Evolutionary conservation across 202 grass and related monocot species (phyloP).

Genomic region (Thinopyrum obtusiflorum): DNA sequence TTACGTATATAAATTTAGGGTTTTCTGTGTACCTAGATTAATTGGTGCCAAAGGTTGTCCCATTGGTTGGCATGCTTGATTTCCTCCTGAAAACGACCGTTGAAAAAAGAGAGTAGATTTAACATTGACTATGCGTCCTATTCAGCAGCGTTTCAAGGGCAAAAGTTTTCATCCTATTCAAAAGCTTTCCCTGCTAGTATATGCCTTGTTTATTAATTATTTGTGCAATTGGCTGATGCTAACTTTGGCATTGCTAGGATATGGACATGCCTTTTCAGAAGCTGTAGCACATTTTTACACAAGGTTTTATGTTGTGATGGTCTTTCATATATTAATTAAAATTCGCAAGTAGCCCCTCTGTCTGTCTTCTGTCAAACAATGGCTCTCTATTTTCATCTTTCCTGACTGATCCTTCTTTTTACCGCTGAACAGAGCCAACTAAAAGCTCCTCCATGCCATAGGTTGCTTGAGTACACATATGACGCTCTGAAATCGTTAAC

Average conservation of each 20-base stretch:
- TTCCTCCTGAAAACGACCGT: too few species aligned
- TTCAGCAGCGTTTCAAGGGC: too few species aligned
- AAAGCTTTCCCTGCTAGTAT: too few species aligned
- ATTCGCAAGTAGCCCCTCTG: background rate
- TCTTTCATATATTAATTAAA: background rate
- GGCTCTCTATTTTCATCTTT: background rate
- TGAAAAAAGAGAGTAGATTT: too few species aligned
- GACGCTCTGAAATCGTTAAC: slow-evolving; percentile 71
- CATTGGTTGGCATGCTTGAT: too few species aligned
- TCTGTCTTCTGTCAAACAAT: background rate
- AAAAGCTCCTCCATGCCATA: slow-evolving; percentile 24
- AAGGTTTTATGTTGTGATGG: background rate
- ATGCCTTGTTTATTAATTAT: slow-evolving; percentile 13
- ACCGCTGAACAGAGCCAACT: slow-evolving; percentile 7
- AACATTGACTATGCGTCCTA: too few species aligned
- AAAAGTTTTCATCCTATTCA: too few species aligned
- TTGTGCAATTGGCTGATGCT: background rate
- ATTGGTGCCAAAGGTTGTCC: too few species aligned
- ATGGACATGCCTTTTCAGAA: slow-evolving; percentile 5
- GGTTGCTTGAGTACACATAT: slow-evolving; percentile 63
- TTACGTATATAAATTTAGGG: too few species aligned
- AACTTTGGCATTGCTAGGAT: background rate
- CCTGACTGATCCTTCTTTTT: slow-evolving; percentile 13
- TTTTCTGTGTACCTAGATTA: too few species aligned
- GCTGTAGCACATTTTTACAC: background rate